A percentile compares a stretch with the other conserved stretches of the same genome.
Evolutionary conservation across 179 eudicot species (phyloP).

Genomic region (Sideroxylon spinosum): DNA sequence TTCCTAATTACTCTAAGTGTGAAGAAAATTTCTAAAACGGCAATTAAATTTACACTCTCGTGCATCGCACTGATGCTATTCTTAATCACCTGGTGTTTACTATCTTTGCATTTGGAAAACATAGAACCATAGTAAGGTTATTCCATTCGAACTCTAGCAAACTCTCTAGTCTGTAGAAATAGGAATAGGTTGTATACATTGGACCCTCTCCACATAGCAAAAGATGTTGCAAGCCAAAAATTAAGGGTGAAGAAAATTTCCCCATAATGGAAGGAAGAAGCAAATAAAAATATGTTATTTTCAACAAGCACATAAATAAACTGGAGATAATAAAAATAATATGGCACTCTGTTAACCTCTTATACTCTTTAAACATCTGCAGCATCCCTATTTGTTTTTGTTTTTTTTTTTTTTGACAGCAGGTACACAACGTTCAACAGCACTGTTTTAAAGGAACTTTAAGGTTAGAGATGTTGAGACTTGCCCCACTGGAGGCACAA

Average conservation of each 20-base stretch:
- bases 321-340: background rate
- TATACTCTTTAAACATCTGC: background rate
- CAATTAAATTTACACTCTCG: no score
- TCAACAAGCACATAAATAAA: background rate
- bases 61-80: no score
- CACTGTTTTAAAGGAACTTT: background rate
- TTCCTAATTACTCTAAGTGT: no score
- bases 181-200: no score
- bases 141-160: no score
- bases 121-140: no score
- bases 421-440: background rate
- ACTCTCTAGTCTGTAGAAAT: no score
- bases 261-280: conserved; percentile 5
- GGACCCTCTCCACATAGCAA: background rate
- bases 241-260: background rate
- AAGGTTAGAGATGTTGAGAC: background rate
- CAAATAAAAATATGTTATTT: background rate
- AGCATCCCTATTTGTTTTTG: background rate
- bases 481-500: background rate
- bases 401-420: no score
- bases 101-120: no score
- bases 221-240: background rate
- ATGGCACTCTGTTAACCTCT: background rate
- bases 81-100: no score
- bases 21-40: no score